Evolutionary conservation across 1,284 basidiomycete genomes (phyloP), one percentile per base, ranked within the genome.

Genomic region (Irpex rosettiformis): DNA sequence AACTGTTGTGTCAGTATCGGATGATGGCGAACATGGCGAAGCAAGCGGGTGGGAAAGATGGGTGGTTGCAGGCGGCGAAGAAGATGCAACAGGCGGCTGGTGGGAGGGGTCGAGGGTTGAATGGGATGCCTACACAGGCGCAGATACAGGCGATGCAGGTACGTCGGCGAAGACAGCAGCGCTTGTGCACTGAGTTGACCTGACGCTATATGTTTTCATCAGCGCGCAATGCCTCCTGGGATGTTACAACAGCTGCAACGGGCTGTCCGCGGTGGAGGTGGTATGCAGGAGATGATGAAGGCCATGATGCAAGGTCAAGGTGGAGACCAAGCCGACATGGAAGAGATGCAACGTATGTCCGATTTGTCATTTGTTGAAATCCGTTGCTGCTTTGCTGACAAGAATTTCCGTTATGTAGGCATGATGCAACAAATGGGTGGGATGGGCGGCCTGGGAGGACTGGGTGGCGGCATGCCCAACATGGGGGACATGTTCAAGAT

Each of bases 11-110:
- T 68, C 96, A 98, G 75, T 96, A 97, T 67, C 85, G 92, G 54
- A 95, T 97, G 91, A 96, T 98, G 92, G 88, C 93, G 55, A 94
- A 93, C 68, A 96, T 97, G 93, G 95, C 95, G 22, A 96, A 95
- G 77, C 90, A 94, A 70, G 94, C 95, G 16, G 96, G 96, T 49
- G 97, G 96, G 37, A 98, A 97, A 82, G 92, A 93, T 63, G 94
- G 95, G 67, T 94, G 93, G 90, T 78, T 96, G 66, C 85, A 88
- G 66, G 85, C 91, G 3, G 89, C 95, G 76, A 91, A 95, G 73
- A 95, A 95, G 74, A 90, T 96, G 86, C 93, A 95, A 72, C 78
- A 81, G 45, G 90, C 90, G 2, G 87, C 87, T 22, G 93, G 91
- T 21, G 91, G 93, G 1, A 91, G 92, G 60, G 91, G 92, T 21